Percentiles rank a stretch among this genome's conserved stretches.
Evolutionary conservation across 2,329 filamentous ascomycete genomes (phyloP).

Genomic region (Botrytis tulipae): DNA sequence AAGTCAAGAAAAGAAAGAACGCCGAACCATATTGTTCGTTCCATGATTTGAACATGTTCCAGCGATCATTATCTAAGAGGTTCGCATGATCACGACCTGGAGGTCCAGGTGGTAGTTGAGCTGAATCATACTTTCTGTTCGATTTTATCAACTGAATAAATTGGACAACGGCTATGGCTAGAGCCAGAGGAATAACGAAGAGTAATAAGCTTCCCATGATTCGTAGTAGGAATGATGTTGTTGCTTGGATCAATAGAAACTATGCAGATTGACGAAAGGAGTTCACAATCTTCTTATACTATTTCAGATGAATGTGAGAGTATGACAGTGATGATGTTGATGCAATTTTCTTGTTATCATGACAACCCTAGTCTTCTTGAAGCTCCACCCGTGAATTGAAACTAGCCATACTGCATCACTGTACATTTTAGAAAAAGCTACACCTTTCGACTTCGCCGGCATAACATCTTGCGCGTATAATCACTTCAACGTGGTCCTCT

Average conservation of each 20-base stretch:
- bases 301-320: neutral
- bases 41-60: conserved; percentile 1
- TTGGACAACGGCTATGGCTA: neutral
- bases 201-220: neutral
- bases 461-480: neutral
- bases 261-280: neutral
- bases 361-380: neutral
- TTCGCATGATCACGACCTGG: neutral
- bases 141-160: neutral
- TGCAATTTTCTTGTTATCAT: neutral
- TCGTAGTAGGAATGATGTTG: neutral
- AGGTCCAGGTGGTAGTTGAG: neutral
- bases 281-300: neutral
- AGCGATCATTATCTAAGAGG: neutral
- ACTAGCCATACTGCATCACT: neutral
- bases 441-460: neutral
- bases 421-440: neutral
- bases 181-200: neutral
- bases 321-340: neutral
- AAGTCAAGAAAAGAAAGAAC: neutral
- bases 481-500: neutral
- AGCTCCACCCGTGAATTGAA: neutral
- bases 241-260: neutral
- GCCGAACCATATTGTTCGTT: conserved; percentile 1
- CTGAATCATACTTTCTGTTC: neutral